These are phyloP conservation scores for Dothistroma septosporum DNA, from an alignment of 2,329 filamentous ascomycete species.

Conservation along the genomic window DNA sequence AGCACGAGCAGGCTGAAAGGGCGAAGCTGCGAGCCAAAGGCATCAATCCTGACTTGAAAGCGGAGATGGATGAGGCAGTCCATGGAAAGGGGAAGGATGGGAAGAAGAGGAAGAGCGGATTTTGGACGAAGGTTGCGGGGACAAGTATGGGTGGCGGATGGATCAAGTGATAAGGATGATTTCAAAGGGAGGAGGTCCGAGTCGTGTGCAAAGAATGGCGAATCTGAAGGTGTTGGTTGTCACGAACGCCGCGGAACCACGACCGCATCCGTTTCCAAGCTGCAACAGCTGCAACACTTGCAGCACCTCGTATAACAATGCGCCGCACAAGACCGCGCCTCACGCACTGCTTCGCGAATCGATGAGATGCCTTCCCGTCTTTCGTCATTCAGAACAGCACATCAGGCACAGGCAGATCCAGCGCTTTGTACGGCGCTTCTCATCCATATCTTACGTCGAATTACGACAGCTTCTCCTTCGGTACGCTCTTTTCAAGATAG, in stretches of 20 bases:
- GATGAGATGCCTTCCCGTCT: constrained; percentile 12
- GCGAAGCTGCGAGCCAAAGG: constrained; percentile 13
- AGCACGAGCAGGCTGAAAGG: constrained; percentile 13
- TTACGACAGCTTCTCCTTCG: constrained; percentile 18
- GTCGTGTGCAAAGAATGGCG: too few species aligned
- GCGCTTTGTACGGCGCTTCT: constrained; percentile 29
- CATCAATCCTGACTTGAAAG: constrained; percentile 16
- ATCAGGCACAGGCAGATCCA: constrained; percentile 24
- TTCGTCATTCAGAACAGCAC: constrained; percentile 21
- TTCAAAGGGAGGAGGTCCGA: too few species aligned
- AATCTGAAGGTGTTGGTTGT: too few species aligned
- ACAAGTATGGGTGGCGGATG: constrained; percentile 15
- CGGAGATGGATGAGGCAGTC: constrained; percentile 14
- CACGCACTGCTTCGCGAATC: not conserved
- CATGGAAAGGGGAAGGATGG: constrained; percentile 11
- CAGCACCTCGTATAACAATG: not conserved
- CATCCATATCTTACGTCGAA: constrained; percentile 27
- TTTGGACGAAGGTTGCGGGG: constrained; percentile 17
- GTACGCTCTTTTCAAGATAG: constrained; percentile 7
- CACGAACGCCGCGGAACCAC: too few species aligned
- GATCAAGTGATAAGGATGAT: constrained; percentile 3
- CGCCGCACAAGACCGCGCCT: not conserved
- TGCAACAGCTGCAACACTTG: too few species aligned
- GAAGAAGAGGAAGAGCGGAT: constrained; percentile 4
- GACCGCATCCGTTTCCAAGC: too few species aligned